Evolutionary conservation across 768 basidiomycete species (phyloP), one percentile per base, ranked within the genome.

Genomic region (Lentinula lateritia): DNA sequence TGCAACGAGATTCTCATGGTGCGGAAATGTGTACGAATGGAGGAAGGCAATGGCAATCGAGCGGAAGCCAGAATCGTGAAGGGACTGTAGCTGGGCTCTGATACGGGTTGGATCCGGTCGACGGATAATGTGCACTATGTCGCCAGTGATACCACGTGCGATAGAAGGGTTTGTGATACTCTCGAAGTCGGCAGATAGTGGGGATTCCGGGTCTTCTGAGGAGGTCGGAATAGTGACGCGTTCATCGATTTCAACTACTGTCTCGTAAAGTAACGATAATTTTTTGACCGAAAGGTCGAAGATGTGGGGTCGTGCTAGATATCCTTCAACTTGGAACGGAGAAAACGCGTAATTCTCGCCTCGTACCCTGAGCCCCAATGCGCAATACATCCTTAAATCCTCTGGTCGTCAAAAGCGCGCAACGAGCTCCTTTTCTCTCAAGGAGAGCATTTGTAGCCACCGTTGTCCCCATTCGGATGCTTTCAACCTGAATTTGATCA

Each of bases 281-380:
- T 70, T 78, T 23, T 77, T 78, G 68, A 90, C 86, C 59, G 86
- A 81, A n/a, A 90, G 77, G 68, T 88, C 88, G 66, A 90, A 90
- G 66, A 90, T 88, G 62, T 77, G 76, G 2, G 89, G 89, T 63
- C 54, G 61, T 66, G 43, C 39, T 52, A 67, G 79, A 77, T 53
- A 38, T 18, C 7, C n/a, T 41, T 39, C 23, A 7, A 74, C 69
- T 32, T 80, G 69, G 46, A 77, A 77, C 62, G 79, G 80, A 63
- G 80, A 77, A 23, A 70, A 23, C 23, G 23, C 23, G 62, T 0
- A 78, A 78, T 12, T 12, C 78, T 9, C 6, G 35, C 28, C 35
- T 6, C 53, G 18, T 20, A 41, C 53, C 38, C 20, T 55, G 53
- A 16, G 35, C 18, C 13, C 77, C 76, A 55, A 82, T 81, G 5